Percentiles rank a stretch among this genome's conserved stretches.
These are phyloP conservation scores for Euphorbia lathyris DNA, from an alignment of 345 rosid species.

Conservation along the genomic window DNA sequence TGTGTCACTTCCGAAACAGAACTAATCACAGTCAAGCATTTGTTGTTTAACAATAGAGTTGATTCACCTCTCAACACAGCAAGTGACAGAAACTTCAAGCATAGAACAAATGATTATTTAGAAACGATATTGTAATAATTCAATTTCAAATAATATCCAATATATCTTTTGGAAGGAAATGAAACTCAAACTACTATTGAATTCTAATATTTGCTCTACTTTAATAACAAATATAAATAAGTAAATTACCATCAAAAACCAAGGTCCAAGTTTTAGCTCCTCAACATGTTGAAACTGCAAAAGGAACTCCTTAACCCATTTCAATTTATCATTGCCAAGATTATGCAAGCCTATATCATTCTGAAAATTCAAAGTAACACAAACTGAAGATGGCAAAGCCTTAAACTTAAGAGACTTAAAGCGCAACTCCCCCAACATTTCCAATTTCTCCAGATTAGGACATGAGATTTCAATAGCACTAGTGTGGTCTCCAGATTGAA, in stretches of 20 bases:
- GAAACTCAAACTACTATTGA: too few relatives aligned
- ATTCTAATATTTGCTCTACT: too few relatives aligned
- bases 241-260: neutral
- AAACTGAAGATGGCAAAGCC: neutral
- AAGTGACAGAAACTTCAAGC: too few relatives aligned
- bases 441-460: conserved; percentile 5
- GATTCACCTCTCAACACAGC: too few relatives aligned
- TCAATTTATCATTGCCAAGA: too few relatives aligned
- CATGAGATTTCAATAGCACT: neutral
- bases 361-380: neutral
- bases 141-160: neutral
- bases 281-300: neutral
- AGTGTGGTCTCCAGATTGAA: too few relatives aligned
- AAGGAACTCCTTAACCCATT: too few relatives aligned
- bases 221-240: too few relatives aligned
- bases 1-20: too few relatives aligned
- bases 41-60: neutral
- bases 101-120: neutral
- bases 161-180: neutral
- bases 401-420: neutral
- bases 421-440: neutral
- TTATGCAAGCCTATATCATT: too few relatives aligned
- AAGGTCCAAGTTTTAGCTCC: neutral
- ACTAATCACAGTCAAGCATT: neutral
- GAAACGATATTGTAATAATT: neutral